Percentiles rank a stretch among this genome's conserved stretches.
phyloP scores from a whole-genome alignment of 2,329 filamentous ascomycete species.

The Stachybotrys elegans region DNA sequence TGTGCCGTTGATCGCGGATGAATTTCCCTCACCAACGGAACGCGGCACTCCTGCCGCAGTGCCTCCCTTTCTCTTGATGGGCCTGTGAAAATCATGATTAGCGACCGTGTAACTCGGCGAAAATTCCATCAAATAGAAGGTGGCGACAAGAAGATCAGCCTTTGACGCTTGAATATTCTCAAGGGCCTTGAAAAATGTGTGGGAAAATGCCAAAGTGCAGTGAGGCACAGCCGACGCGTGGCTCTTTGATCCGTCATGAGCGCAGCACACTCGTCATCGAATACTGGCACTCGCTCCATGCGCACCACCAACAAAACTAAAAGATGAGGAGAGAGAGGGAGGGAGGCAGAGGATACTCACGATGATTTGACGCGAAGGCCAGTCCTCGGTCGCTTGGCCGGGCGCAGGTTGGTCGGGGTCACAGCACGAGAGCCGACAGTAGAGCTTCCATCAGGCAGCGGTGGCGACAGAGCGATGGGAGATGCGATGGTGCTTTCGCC shows the following conservation, averaged over 20 bases:
- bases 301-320: no score
- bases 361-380: constrained; percentile 64
- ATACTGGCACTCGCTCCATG: no score
- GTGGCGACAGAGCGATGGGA: constrained; percentile 41
- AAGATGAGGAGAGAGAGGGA: background rate
- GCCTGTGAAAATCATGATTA: constrained; percentile 40
- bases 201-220: no score
- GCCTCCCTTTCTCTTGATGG: constrained; percentile 66
- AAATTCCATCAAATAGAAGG: no score
- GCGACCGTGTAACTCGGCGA: no score
- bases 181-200: background rate
- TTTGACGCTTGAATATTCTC: background rate
- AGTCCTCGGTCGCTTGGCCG: constrained; percentile 55
- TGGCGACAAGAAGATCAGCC: background rate
- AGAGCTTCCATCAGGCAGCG: constrained; percentile 42
- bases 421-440: constrained; percentile 52
- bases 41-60: constrained; percentile 65
- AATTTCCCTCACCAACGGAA: constrained; percentile 58
- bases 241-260: no score
- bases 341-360: constrained; percentile 42
- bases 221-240: no score
- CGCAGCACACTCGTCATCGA: no score
- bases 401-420: constrained; percentile 51
- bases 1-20: constrained; percentile 54
- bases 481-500: constrained; percentile 50